Evolutionary conservation across 2,329 filamentous ascomycete genomes (phyloP).

Genomic region (Celoporthe dispersa): DNA sequence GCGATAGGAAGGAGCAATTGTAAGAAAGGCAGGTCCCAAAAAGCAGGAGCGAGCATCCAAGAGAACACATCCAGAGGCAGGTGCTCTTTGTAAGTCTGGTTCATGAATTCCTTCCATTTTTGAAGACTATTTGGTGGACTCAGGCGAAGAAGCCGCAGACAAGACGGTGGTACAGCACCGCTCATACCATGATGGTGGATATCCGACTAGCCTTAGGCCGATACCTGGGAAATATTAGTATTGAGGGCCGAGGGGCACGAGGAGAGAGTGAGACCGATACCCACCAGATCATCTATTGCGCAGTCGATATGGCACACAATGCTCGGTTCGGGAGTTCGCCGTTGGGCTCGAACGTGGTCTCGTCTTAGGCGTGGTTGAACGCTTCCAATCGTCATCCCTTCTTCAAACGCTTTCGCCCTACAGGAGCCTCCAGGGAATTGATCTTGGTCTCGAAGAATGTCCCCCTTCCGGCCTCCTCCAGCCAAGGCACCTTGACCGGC

Average conservation of each 20-base stretch:
- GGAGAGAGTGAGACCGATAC: background rate
- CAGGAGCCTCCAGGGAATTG: conserved; percentile 46
- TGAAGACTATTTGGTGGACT: background rate
- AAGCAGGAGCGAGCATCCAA: background rate
- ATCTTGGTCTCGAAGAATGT: conserved; percentile 54
- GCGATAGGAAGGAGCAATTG: background rate
- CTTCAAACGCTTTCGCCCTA: conserved; percentile 44
- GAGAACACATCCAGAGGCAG: background rate
- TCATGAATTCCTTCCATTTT: background rate
- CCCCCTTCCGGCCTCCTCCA: conserved; percentile 48
- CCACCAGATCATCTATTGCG: background rate
- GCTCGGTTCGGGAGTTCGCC: background rate
- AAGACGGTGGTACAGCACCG: background rate
- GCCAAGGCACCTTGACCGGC: conserved; percentile 60
- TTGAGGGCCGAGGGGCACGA: background rate
- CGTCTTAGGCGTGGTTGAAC: background rate
- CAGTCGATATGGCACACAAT: background rate
- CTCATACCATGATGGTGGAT: background rate
- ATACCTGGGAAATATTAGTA: background rate
- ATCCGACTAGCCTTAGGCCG: background rate
- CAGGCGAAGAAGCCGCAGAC: background rate
- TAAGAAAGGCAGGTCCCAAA: background rate
- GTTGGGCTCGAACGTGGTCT: background rate
- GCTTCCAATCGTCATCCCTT: conserved; percentile 2
- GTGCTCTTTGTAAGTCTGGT: background rate